Conservation (phyloP, 441 rosid genomes). For the Biscutella auriculata region DNA sequence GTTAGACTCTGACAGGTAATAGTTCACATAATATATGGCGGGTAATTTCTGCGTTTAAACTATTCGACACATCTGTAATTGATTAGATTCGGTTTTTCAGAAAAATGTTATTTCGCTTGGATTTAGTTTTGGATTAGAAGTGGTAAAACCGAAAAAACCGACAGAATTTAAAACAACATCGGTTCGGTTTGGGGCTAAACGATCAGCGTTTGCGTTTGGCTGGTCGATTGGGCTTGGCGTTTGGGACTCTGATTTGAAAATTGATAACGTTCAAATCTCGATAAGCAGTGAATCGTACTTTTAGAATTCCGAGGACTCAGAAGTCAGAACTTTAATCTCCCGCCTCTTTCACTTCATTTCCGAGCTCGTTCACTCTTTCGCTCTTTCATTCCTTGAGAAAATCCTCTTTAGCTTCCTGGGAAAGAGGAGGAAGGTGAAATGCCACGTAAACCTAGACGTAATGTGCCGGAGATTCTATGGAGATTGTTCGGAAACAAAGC, state of each 20-base stretch:
- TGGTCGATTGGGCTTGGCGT: neutral
- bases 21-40: conserved; percentile 4
- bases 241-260: neutral
- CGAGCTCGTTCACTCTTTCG: conserved; percentile 4
- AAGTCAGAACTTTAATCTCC: conserved; percentile 2
- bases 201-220: neutral
- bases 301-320: neutral
- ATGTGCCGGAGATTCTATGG: conserved; percentile 61
- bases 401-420: neutral
- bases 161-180: neutral
- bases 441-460: conserved; percentile 31
- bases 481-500: conserved; percentile 34
- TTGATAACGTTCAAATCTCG: neutral
- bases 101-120: too few species aligned
- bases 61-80: neutral
- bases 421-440: conserved; percentile 18
- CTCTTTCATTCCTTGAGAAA: neutral
- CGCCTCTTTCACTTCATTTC: conserved; percentile 6
- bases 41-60: conserved; percentile 15
- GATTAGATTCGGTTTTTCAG: conserved; percentile 1
- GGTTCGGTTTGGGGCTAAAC: neutral
- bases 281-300: neutral
- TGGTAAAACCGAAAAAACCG: neutral
- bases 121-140: neutral
- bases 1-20: too few species aligned